These are phyloP conservation scores for Aspergillus thermomutatus DNA, from an alignment of 2,329 filamentous ascomycete species.

Conservation along the genomic window DNA sequence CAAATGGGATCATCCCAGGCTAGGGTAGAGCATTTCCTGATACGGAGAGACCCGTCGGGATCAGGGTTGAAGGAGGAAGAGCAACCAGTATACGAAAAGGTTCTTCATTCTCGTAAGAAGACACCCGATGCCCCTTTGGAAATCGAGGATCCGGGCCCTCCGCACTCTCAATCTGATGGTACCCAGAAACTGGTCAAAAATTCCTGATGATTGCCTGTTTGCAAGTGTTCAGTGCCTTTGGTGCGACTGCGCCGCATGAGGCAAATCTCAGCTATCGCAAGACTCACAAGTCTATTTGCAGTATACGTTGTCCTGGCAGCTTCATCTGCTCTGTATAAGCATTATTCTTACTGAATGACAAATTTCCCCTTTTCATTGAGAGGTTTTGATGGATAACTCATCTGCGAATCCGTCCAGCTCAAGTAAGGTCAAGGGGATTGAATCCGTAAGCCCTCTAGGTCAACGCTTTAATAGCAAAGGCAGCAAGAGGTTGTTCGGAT, in stretches of 20 bases:
- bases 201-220: not conserved
- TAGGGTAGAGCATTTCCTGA: constrained; percentile 73
- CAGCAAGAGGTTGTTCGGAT: too few species aligned
- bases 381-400: too few species aligned
- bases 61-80: constrained; percentile 45
- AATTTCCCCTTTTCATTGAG: not conserved
- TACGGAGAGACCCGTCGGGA: constrained; percentile 62
- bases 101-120: constrained; percentile 22
- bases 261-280: not conserved
- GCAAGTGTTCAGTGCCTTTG: too few species aligned
- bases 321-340: not conserved
- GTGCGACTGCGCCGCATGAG: not conserved
- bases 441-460: too few species aligned
- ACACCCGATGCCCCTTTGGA: not conserved
- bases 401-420: too few species aligned
- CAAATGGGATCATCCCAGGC: constrained; percentile 52
- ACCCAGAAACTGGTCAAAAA: not conserved
- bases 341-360: not conserved
- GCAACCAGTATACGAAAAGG: constrained; percentile 37
- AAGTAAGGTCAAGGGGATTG: too few species aligned
- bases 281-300: not conserved
- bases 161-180: not conserved
- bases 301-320: not conserved
- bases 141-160: not conserved
- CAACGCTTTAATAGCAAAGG: too few species aligned